phyloP scores from a whole-genome alignment of 2,329 filamentous ascomycete genomes.

The Pseudopithomyces maydicus region DNA sequence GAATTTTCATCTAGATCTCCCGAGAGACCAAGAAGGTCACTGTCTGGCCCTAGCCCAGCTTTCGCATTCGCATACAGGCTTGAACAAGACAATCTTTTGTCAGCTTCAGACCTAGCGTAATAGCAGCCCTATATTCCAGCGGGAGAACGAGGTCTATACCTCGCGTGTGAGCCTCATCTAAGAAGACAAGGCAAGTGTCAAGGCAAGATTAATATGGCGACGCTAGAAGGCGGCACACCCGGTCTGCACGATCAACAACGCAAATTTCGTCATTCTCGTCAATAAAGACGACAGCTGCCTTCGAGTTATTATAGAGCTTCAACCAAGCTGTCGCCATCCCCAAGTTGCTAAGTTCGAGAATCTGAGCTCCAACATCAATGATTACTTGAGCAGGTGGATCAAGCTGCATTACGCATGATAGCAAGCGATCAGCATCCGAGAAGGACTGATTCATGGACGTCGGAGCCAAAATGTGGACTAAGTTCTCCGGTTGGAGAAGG shows the following conservation, averaged over 20 bases:
- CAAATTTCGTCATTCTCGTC: conserved; percentile 59
- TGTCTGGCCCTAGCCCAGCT: conserved; percentile 69
- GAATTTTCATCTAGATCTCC: conserved; percentile 65
- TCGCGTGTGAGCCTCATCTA: conserved; percentile 73
- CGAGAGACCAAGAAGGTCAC: conserved; percentile 64
- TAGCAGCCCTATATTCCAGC: conserved; percentile 62
- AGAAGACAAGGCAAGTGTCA: conserved; percentile 66
- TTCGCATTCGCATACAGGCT: conserved; percentile 70
- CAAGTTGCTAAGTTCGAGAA: conserved; percentile 62
- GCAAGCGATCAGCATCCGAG: conserved; percentile 48
- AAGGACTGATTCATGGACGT: neutral
- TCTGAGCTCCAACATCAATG: conserved; percentile 72
- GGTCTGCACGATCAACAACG: conserved; percentile 57
- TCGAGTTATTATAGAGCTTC: conserved; percentile 51
- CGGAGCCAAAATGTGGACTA: neutral
- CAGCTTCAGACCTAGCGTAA: conserved; percentile 68
- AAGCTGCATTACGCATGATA: conserved; percentile 52
- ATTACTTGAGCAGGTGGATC: conserved; percentile 60
- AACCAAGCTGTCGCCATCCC: conserved; percentile 59
- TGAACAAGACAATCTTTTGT: conserved; percentile 74
- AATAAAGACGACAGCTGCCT: conserved; percentile 59
- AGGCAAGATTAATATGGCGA: conserved; percentile 65
- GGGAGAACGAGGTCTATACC: conserved; percentile 72
- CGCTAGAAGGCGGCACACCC: conserved; percentile 55
- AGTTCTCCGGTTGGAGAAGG: conserved; percentile 54